Evolutionary conservation across 306 rosid species (phyloP), one percentile per base, ranked within the genome.

Genomic region (Cercis canadensis): DNA sequence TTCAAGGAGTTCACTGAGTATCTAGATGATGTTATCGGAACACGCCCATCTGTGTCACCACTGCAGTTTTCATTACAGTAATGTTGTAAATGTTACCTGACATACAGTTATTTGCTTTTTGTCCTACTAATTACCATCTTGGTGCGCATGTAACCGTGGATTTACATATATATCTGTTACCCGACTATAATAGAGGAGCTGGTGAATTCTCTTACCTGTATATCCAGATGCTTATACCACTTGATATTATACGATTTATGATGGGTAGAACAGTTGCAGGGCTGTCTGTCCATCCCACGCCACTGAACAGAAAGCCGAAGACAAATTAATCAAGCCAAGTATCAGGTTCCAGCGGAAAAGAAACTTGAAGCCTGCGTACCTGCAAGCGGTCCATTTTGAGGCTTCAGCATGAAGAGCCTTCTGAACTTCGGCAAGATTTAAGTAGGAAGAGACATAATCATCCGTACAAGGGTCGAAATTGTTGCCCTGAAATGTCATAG

Each of bases 381-480:
- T 71, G 88, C 90, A 85, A 67, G 52, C 7, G 43, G 14, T 6
- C 93, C 93, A 88, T 11, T 74, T 14, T 15, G 77, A 49, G 55
- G 84, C 17, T 74, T 75, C 74, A 32, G 61, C 88, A 57, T 81
- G 88, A 46, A 88, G 79, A 45, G 90, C 88, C 70, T 53, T 67
- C 81, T 88, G 90, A 15, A 88, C 93, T 78, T 81, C 62, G 2
- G 75, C 57, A 31, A 70, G 82, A 72, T 88, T 88, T 63, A 88
- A 82, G 70, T 83, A 88, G 24, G 77, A 36, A 0, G 0, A 4
- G 39, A 84, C 83, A 61, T 88, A 81, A 9, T 51, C 5, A 5
- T 81, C 84, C 18, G 88, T 73, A 75, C 93, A 88, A 41, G 90
- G 90, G 64, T 88, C 90, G 53, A 76, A 71, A 32, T 64, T 17